Conservation (phyloP, 2,329 filamentous ascomycete genomes). For the Pseudogymnoascus sp. region DNA sequence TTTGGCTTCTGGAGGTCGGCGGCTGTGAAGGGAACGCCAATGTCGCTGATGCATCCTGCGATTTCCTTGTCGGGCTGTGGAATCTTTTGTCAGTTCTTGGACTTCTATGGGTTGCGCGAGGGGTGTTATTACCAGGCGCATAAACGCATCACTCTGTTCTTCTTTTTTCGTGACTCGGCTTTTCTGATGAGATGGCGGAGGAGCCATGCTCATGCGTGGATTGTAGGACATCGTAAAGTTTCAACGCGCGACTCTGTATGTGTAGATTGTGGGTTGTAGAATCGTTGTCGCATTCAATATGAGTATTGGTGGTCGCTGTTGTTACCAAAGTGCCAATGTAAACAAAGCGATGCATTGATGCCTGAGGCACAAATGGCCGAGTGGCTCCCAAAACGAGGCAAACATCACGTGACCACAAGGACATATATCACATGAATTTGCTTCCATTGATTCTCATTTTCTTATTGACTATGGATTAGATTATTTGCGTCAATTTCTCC, state of each 20-base stretch:
- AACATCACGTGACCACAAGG: background rate
- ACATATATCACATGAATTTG: background rate
- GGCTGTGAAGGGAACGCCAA: slow-evolving; percentile 80
- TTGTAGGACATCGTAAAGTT: slow-evolving; percentile 39
- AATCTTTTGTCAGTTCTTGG: slow-evolving; percentile 16
- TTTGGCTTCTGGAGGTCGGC: slow-evolving; percentile 91
- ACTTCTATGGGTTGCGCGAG: background rate
- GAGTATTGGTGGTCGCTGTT: slow-evolving; percentile 4
- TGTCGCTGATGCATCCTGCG: slow-evolving; percentile 93
- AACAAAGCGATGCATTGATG: background rate
- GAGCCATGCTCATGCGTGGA: slow-evolving; percentile 44
- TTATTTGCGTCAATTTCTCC: background rate
- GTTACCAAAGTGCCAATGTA: background rate
- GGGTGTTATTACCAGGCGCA: slow-evolving; percentile 42
- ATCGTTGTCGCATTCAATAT: slow-evolving; percentile 3
- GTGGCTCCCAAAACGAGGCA: background rate
- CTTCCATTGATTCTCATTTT: background rate
- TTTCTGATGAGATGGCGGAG: slow-evolving; percentile 39
- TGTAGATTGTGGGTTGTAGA: background rate
- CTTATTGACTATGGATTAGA: background rate
- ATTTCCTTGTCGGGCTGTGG: slow-evolving; percentile 62
- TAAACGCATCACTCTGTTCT: slow-evolving; percentile 49
- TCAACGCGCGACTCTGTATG: background rate
- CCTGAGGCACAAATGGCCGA: background rate
- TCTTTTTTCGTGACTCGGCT: slow-evolving; percentile 45